Conservation (phyloP, 352 stramenopile genomes). For the Pythium grandisporangium region DNA sequence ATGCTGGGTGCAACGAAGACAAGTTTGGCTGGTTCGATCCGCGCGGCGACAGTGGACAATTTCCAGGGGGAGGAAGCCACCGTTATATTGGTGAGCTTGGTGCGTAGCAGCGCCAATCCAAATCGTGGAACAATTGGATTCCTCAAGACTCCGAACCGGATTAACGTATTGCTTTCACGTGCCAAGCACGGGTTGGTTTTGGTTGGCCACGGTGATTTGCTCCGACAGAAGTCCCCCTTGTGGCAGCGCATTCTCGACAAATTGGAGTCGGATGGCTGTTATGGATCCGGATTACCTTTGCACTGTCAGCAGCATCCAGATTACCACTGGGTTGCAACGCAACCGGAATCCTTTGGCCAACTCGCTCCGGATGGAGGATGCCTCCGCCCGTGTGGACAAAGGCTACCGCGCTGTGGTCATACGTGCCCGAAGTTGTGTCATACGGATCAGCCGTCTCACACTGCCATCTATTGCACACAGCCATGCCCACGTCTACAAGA, state of each 20-base stretch:
- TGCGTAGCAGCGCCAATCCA: conserved; percentile 40
- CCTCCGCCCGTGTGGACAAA: conserved; percentile 28
- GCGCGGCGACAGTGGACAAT: conserved; percentile 51
- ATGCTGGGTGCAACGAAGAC: conserved; percentile 14
- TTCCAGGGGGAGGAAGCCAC: conserved; percentile 74
- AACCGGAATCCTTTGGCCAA: conserved; percentile 24
- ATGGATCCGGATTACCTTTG: conserved; percentile 27
- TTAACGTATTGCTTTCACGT: conserved; percentile 60
- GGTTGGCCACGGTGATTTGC: conserved; percentile 36
- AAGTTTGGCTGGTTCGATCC: conserved; percentile 20
- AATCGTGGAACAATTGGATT: conserved; percentile 50
- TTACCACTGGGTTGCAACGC: conserved; percentile 12
- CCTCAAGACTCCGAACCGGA: conserved; percentile 52
- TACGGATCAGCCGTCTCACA: conserved; percentile 33
- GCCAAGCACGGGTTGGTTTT: conserved; percentile 48
- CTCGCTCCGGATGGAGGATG: conserved; percentile 70
- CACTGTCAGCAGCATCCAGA: conserved; percentile 28
- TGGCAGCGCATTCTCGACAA: conserved; percentile 53
- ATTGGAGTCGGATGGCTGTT: conserved; percentile 28
- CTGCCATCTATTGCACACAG: conserved; percentile 34
- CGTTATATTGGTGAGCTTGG: conserved; percentile 52
- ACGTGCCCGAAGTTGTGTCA: conserved; percentile 56
- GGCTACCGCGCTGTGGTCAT: conserved; percentile 36
- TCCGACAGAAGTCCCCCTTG: conserved; percentile 21
- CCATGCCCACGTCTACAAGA: conserved; percentile 43